Conservation (phyloP, 1,139 yeast genomes). For the Diutina pseudorugosa region DNA sequence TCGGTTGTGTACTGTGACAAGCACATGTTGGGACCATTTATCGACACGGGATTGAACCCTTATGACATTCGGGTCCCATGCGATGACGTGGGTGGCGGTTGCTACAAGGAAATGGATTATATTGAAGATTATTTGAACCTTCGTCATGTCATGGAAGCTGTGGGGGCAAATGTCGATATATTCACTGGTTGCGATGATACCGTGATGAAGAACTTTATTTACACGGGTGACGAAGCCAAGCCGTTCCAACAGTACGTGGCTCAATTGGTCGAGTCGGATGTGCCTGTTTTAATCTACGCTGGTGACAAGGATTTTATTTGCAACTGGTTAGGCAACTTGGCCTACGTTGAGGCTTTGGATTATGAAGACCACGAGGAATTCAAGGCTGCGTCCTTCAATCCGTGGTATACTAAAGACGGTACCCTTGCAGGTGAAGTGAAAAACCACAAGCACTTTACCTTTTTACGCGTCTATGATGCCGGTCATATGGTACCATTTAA, state of each 20-base stretch:
- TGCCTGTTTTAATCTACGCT: constrained; percentile 27
- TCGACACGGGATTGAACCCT: constrained; percentile 49
- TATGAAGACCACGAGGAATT: constrained; percentile 18
- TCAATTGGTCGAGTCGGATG: constrained; percentile 39
- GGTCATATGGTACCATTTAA: constrained; percentile 12
- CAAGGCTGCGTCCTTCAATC: constrained; percentile 17
- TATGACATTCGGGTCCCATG: constrained; percentile 59
- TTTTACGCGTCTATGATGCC: constrained; percentile 4
- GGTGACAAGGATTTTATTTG: constrained; percentile 30
- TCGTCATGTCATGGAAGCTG: constrained; percentile 45
- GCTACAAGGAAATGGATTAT: constrained; percentile 46
- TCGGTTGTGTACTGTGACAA: constrained; percentile 7
- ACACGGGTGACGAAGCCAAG: constrained; percentile 49
- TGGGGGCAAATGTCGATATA: constrained; percentile 46
- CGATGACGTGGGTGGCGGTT: constrained; percentile 25
- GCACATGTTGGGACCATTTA: constrained; percentile 24
- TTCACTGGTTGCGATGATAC: background rate
- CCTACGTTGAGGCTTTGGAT: constrained; percentile 21
- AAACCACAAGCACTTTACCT: constrained; percentile 6
- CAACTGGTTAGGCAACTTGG: constrained; percentile 29
- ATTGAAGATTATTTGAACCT: constrained; percentile 48
- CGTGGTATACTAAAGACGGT: constrained; percentile 30
- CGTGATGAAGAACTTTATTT: constrained; percentile 37
- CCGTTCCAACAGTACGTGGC: constrained; percentile 57
- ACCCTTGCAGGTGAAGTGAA: constrained; percentile 15